These are phyloP conservation scores for Xylaria polymorpha DNA, from an alignment of 2,329 filamentous ascomycete genomes.

Conservation along the genomic window DNA sequence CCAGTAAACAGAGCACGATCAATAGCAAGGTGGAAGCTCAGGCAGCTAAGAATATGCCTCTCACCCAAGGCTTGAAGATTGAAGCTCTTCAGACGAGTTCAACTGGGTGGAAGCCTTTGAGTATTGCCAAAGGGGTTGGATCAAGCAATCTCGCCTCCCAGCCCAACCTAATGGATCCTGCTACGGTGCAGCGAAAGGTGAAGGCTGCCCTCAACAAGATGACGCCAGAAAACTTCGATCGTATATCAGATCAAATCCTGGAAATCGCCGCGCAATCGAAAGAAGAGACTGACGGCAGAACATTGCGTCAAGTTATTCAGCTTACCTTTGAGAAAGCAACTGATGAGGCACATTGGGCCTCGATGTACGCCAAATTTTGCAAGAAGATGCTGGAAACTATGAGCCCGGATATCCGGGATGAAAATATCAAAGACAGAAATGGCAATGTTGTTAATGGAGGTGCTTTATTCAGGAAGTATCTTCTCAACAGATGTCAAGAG, in stretches of 20 bases:
- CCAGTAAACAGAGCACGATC: slow-evolving; percentile 72
- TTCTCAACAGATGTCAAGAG: slow-evolving; percentile 97
- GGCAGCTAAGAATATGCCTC: slow-evolving; percentile 87
- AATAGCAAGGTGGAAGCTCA: slow-evolving; percentile 71
- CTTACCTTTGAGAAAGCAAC: slow-evolving; percentile 99
- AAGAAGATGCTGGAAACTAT: slow-evolving; percentile 96
- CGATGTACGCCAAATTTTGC: slow-evolving; percentile 99
- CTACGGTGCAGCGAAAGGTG: slow-evolving; percentile 97
- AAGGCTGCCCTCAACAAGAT: slow-evolving; percentile 99
- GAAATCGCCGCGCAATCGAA: slow-evolving; percentile 94
- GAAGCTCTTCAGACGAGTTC: slow-evolving; percentile 79
- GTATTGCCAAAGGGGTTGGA: slow-evolving; percentile 63
- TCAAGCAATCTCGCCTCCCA: slow-evolving; percentile 58
- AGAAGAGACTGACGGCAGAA: slow-evolving; percentile 92
- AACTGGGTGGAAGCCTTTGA: slow-evolving; percentile 91
- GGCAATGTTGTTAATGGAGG: slow-evolving; percentile 91
- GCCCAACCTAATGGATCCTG: slow-evolving; percentile 77
- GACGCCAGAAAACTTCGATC: slow-evolving; percentile 93
- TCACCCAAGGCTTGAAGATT: slow-evolving; percentile 84
- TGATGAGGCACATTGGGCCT: slow-evolving; percentile 97
- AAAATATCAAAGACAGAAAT: slow-evolving; percentile 91
- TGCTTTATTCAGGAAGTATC: slow-evolving; percentile 96
- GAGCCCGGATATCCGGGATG: slow-evolving; percentile 94
- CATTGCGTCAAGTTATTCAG: slow-evolving; percentile 96
- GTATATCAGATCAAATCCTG: slow-evolving; percentile 89